Evolutionary conservation across 2,329 filamentous ascomycete species (phyloP).

Genomic region (Colletotrichum ledebouriae): DNA sequence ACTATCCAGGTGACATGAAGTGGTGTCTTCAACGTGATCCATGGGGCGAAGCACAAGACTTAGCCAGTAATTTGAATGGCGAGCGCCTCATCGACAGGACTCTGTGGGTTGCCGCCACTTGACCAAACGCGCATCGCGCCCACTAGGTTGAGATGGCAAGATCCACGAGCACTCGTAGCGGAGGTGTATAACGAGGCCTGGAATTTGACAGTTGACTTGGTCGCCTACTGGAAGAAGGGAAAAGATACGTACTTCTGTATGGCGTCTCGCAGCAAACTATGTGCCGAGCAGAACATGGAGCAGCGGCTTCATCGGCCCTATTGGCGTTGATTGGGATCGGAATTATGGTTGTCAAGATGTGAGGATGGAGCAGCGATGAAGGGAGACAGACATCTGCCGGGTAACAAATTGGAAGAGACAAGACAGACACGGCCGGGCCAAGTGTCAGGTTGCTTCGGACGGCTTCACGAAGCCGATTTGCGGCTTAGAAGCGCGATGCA

Average conservation of each 20-base stretch:
- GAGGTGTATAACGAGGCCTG: too few relatives aligned
- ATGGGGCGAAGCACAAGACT: too few relatives aligned
- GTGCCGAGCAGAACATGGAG: neutral
- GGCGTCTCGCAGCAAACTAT: neutral
- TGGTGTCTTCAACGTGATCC: too few relatives aligned
- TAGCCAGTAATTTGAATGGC: too few relatives aligned
- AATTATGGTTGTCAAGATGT: neutral
- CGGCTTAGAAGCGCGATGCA: neutral
- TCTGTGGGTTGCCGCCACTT: too few relatives aligned
- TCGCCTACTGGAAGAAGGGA: too few relatives aligned
- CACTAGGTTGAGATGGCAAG: too few relatives aligned
- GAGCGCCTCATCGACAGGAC: too few relatives aligned
- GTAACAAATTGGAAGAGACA: slow-evolving; percentile 19
- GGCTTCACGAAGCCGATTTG: slow-evolving; percentile 1
- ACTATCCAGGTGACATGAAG: too few relatives aligned
- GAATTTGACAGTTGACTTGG: too few relatives aligned
- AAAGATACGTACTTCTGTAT: neutral
- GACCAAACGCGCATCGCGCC: too few relatives aligned
- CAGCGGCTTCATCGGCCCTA: neutral
- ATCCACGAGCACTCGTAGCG: too few relatives aligned
- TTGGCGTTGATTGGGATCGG: neutral
- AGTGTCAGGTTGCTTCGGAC: slow-evolving; percentile 26
- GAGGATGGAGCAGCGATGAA: slow-evolving; percentile 17
- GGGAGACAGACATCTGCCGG: neutral
- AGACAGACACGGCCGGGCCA: slow-evolving; percentile 17